Evolutionary conservation across 306 rosid genomes (phyloP).

Genomic region (Trichosanthes truncata): DNA sequence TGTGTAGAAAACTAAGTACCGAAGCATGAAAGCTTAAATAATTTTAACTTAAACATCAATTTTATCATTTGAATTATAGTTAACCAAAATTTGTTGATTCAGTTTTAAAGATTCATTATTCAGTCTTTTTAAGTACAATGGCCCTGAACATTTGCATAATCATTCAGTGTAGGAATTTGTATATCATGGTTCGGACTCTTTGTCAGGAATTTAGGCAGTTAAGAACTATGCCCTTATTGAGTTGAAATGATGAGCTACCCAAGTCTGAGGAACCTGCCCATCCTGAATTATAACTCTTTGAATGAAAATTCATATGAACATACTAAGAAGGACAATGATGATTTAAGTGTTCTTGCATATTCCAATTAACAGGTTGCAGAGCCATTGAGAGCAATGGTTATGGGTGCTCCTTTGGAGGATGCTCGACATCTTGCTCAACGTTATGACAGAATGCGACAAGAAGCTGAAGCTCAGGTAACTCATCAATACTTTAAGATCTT

Average conservation of each 20-base stretch:
- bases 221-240: neutral
- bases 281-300: neutral
- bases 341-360: neutral
- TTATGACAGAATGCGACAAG: conserved; percentile 91
- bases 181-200: neutral
- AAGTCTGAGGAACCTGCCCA: neutral
- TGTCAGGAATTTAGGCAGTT: neutral
- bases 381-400: conserved; percentile 95
- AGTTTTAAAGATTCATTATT: neutral
- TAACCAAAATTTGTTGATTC: neutral
- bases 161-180: neutral
- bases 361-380: conserved; percentile 56
- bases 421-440: conserved; percentile 98
- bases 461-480: conserved; percentile 91
- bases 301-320: neutral
- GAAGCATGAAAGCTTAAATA: neutral
- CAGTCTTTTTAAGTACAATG: neutral
- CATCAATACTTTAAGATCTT: neutral
- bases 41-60: neutral
- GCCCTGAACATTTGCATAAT: neutral
- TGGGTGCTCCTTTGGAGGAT: conserved; percentile 96
- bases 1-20: neutral
- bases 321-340: neutral
- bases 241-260: neutral
- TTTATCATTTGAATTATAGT: neutral